Evolutionary conservation across 2,329 filamentous ascomycete species (phyloP), one percentile per base, ranked within the genome.

Genomic region (Beauveria sp.): DNA sequence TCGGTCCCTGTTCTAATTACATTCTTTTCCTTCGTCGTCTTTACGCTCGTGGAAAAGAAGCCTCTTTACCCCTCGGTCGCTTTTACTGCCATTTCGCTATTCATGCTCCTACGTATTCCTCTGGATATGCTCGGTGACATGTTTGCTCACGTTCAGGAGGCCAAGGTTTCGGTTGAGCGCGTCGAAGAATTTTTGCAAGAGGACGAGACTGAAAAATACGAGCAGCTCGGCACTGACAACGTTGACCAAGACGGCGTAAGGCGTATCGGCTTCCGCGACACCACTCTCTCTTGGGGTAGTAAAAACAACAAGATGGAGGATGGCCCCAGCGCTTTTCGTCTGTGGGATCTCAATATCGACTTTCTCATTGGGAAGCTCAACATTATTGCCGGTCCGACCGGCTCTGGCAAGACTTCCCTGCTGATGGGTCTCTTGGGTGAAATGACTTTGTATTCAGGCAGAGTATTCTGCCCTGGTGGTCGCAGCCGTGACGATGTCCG

Each of bases 121-220:
- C 79, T 99, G 51, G 94, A 99, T 72, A 93, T 97, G 75, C 82
- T 99, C 59, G 94, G 94, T 55, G 94, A 99, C 74, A 99, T 99
- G 94, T 89, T 97, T 70, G 94, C 94, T 12, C 94, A 97, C 75
- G 92, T 99, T 4, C 92, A 97, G 76, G 94, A 99, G 75, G 91
- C 92, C 26, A 96, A 96, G 76, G 93, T 99, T 22, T 99, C 94
- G 0, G 87, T 99, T 56, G 92, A 97, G 70, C 92, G 94, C 79
- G 91, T 99, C 8, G 93, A 99, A 70, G 90, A 96, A 67, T 99
- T 97, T 69, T 75, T 99, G 47, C 87, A 83, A 61, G 94, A 99
- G 71, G 92, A 94, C 8, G 94, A 99, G 76, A 99, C 94, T 0
- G 91, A 96, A 62, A 99, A 99, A 73, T 97, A 97, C 70, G 80